phyloP scores from a whole-genome alignment of 2,329 filamentous ascomycete genomes.

The Purpureocillium lavendulum region DNA sequence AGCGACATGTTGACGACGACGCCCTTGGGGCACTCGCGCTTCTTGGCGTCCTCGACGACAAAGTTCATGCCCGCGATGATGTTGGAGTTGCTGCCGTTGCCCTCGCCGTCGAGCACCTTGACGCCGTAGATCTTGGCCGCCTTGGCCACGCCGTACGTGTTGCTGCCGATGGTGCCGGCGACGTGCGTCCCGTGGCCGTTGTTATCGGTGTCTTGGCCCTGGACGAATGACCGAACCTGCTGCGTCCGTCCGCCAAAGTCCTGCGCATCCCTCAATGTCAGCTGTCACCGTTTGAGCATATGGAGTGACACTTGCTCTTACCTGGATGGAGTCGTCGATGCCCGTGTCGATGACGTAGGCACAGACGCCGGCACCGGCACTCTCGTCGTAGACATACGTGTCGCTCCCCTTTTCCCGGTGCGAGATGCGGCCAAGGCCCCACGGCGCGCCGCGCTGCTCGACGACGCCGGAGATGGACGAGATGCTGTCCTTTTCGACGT shows the following conservation, averaged over 20 bases:
- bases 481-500: constrained; percentile 26
- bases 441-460: constrained; percentile 25
- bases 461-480: constrained; percentile 6
- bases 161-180: constrained; percentile 23
- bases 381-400: constrained; percentile 18
- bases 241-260: constrained; percentile 30
- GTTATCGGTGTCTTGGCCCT: constrained; percentile 16
- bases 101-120: constrained; percentile 25
- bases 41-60: constrained; percentile 23
- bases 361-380: constrained; percentile 25
- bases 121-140: constrained; percentile 26
- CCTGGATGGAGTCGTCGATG: constrained; percentile 21
- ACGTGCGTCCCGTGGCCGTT: constrained; percentile 29
- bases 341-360: constrained; percentile 35
- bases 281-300: too few species aligned
- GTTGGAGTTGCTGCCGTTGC: constrained; percentile 25
- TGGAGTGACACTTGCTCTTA: too few species aligned
- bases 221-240: constrained; percentile 24
- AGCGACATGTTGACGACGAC: constrained; percentile 44
- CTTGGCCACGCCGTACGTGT: constrained; percentile 31
- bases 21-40: constrained; percentile 25
- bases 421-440: constrained; percentile 27
- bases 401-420: constrained; percentile 13
- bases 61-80: constrained; percentile 32
- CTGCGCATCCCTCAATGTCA: too few species aligned